A percentile compares a stretch with the other conserved stretches of the same genome.
Conservation (phyloP, 768 basidiomycete genomes). For the Tylopilus cervinicoccineus region DNA sequence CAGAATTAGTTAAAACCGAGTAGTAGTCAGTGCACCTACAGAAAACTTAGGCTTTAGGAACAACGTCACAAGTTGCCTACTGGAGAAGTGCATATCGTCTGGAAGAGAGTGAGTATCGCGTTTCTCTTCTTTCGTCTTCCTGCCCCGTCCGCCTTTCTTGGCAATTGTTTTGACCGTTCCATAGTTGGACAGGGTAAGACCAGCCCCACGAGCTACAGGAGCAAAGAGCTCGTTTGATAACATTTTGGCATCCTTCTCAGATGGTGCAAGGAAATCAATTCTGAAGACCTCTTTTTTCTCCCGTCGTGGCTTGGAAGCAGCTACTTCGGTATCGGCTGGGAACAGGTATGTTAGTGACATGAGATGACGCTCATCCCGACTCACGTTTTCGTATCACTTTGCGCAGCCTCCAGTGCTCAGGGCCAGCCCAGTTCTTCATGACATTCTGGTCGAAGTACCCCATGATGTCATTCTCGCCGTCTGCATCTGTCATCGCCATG, state of each 20-base stretch:
- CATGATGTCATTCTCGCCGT: slow-evolving; percentile 54
- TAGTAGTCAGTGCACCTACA: slow-evolving; percentile 44
- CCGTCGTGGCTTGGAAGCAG: slow-evolving; percentile 51
- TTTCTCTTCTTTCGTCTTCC: slow-evolving; percentile 53
- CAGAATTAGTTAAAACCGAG: slow-evolving; percentile 1
- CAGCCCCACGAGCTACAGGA: slow-evolving; percentile 63
- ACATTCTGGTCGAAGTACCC: slow-evolving; percentile 90
- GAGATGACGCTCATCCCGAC: slow-evolving; percentile 19
- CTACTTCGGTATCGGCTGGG: slow-evolving; percentile 48
- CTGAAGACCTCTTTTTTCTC: slow-evolving; percentile 79
- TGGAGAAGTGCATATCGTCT: slow-evolving; percentile 97
- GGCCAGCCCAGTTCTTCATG: slow-evolving; percentile 96
- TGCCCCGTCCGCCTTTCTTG: slow-evolving; percentile 41
- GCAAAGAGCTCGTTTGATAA: slow-evolving; percentile 72
- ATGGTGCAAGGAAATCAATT: slow-evolving; percentile 70
- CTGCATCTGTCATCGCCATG: slow-evolving; percentile 77
- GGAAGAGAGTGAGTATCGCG: slow-evolving; percentile 78
- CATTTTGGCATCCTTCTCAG: slow-evolving; percentile 57
- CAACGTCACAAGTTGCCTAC: slow-evolving; percentile 81
- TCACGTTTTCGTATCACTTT: slow-evolving; percentile 76
- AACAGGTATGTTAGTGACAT: slow-evolving; percentile 2
- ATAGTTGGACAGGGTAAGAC: slow-evolving; percentile 64
- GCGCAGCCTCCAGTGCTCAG: slow-evolving; percentile 96
- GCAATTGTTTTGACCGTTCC: slow-evolving; percentile 24
- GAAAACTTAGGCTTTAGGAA: slow-evolving; percentile 97